Conservation (phyloP, 257 asterid species). For the Fraxinus excelsior region DNA sequence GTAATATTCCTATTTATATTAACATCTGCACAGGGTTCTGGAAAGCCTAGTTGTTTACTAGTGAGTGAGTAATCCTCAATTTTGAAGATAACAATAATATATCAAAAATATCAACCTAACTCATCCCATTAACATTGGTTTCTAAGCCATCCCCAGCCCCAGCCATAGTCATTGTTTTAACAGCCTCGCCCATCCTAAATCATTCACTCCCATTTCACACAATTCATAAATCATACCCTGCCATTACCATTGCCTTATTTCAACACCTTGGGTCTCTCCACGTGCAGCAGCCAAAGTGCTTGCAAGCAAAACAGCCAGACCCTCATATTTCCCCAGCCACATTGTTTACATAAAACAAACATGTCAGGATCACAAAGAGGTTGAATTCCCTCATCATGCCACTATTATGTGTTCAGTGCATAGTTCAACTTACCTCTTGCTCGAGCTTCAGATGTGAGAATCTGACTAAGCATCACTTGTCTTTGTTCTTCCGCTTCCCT, state of each 20-base stretch:
- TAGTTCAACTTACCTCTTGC: constrained; percentile 62
- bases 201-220: background rate
- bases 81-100: no score
- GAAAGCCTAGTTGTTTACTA: no score
- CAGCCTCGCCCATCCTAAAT: background rate
- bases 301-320: background rate
- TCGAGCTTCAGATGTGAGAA: constrained; percentile 80
- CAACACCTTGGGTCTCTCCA: background rate
- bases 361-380: background rate
- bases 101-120: no score
- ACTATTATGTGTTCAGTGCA: background rate
- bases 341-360: background rate
- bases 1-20: no score
- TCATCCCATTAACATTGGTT: background rate
- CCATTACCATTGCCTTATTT: background rate
- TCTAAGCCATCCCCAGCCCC: background rate
- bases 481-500: constrained; percentile 97
- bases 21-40: no score
- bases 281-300: background rate
- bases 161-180: background rate
- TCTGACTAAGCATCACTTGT: constrained; percentile 77
- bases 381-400: background rate
- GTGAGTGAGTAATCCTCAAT: no score
- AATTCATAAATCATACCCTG: background rate
- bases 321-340: background rate